Base-by-base conservation (phyloP, 192 early-diverging fungal genomes). In the Coemansia sp. region DNA sequence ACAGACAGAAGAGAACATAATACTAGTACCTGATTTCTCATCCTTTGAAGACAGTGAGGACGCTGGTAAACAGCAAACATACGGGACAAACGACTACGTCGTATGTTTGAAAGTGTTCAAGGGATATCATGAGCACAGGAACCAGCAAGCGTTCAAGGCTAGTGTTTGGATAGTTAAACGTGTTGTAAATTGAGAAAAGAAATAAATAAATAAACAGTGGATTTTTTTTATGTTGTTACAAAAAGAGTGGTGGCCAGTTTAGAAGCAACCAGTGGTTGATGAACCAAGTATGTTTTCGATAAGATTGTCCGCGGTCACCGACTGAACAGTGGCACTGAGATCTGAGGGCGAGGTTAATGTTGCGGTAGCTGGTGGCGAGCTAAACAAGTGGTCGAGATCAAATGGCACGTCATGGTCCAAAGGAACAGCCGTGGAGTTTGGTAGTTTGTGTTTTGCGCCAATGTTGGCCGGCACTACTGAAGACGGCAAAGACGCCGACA, bases 381-480 rank as follows among this genome's bases (percentile, higher is more conserved):
- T 34, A 52, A 74, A 72, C 64, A 79, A 61, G 36, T 72, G 62
- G 66, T 50, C 68, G 6, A 81, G 34, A 49, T 81, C 79, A 44
- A 81, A 68, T 27, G 69, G 61, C 0, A 62, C 29, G 43, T 62
- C 29, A 16, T 61, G 18, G 20, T 50, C 66, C 34, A 53, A 36
- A 41, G 55, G 43, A 73, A 13, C 60, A 34, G 55, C 2, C 47
- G 31, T 44, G 3, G 31, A 11, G 52, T 13, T n/a, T 29, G 38
- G 22, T 29, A 57, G 40, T 22, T 55, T 55, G 24, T 55, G 53
- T 31, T 55, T 55, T 5, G 53, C 4, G 24, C 53, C 53, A 12
- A 55, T 55, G 67, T 31, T 69, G n/a, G 67, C 55, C 18, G 67
- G 67, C 24, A 69, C 67, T n/a, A 69, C 39, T 3, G 67, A 61